These are phyloP conservation scores for Dryas octopetala DNA, from an alignment of 306 rosid species.

Conservation along the genomic window DNA sequence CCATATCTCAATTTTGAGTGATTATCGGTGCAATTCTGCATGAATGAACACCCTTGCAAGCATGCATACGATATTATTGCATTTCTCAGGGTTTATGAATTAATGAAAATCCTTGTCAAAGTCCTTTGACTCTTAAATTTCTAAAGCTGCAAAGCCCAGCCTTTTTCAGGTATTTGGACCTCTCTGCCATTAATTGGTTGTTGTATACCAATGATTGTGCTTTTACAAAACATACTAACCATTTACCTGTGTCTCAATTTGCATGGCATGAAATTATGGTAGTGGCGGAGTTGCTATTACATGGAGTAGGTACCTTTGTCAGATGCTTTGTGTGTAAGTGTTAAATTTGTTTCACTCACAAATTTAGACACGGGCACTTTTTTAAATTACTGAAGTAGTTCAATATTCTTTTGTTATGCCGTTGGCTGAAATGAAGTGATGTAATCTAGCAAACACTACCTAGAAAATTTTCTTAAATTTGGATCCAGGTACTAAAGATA, in stretches of 20 bases:
- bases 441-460: neutral
- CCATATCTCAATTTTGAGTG: neutral
- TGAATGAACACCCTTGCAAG: neutral
- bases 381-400: neutral
- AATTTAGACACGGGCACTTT: neutral
- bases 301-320: neutral
- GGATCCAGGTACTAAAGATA: neutral
- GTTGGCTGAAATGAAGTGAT: slow-evolving; percentile 1
- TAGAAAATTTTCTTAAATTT: neutral
- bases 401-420: neutral
- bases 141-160: neutral
- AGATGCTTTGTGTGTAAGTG: neutral
- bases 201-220: neutral
- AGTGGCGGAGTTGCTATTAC: slow-evolving; percentile 16
- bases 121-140: neutral
- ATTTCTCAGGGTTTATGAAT: slow-evolving; percentile 5
- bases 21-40: neutral
- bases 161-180: neutral
- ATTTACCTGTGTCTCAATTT: slow-evolving; percentile 7
- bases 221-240: slow-evolving; percentile 4
- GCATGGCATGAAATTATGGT: slow-evolving; percentile 5
- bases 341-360: slow-evolving; percentile 1
- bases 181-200: neutral
- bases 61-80: neutral
- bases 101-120: neutral